These are phyloP conservation scores for Fomitopsis pulvina DNA, from an alignment of 768 basidiomycete species.

Conservation along the genomic window DNA sequence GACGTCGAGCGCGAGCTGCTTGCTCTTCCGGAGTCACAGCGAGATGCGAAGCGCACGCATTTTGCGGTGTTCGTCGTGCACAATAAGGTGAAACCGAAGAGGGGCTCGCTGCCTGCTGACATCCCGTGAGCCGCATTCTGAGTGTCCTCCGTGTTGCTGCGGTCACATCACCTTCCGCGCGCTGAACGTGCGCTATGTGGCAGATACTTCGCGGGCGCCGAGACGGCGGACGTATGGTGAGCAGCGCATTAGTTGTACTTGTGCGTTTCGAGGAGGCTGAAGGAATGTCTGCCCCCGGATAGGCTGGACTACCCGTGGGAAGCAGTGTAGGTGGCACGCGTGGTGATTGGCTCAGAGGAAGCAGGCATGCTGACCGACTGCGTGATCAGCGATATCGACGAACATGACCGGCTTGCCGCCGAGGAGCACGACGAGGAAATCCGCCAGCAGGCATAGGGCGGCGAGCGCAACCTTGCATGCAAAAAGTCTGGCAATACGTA, in stretches of 20 bases:
- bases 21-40: slow-evolving; percentile 61
- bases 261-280: slow-evolving; percentile 5
- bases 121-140: slow-evolving; percentile 41
- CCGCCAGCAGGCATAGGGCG: neutral
- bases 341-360: slow-evolving; percentile 10
- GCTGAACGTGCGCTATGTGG: slow-evolving; percentile 14
- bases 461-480: neutral
- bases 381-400: slow-evolving; percentile 59
- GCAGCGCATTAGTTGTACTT: slow-evolving; percentile 18
- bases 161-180: slow-evolving; percentile 5
- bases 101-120: slow-evolving; percentile 63
- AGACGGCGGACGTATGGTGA: slow-evolving; percentile 68
- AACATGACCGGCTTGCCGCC: slow-evolving; percentile 59
- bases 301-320: slow-evolving; percentile 90
- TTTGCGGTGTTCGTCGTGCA: slow-evolving; percentile 94
- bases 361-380: slow-evolving; percentile 4
- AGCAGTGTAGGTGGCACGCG: slow-evolving; percentile 43
- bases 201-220: slow-evolving; percentile 77
- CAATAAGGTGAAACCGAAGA: slow-evolving; percentile 87
- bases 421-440: slow-evolving; percentile 4
- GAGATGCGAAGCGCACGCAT: slow-evolving; percentile 62
- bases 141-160: neutral
- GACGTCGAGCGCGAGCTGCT: slow-evolving; percentile 76
- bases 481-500: neutral
- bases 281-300: slow-evolving; percentile 9